Evolutionary conservation across 352 stramenopile species (phyloP).

Genomic region (Pythium plurisporium): DNA sequence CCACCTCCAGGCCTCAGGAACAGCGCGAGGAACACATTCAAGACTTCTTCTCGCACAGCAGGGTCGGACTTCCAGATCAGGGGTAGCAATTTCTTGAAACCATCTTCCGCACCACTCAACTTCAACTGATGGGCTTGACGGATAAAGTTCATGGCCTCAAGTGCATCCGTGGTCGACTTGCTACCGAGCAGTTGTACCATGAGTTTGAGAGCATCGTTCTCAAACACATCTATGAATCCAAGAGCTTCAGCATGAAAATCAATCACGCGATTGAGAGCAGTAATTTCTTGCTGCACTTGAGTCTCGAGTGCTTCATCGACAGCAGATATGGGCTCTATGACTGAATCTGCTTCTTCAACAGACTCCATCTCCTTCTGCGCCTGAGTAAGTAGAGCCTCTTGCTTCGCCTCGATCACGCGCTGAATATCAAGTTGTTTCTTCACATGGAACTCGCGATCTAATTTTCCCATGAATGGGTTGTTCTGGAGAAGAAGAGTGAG

Average conservation of each 20-base stretch:
- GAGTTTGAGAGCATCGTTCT: conserved; percentile 64
- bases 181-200: conserved; percentile 88
- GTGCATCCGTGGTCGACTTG: conserved; percentile 89
- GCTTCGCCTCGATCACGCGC: conserved; percentile 51
- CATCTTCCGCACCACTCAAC: conserved; percentile 82
- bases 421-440: conserved; percentile 77
- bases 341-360: conserved; percentile 34
- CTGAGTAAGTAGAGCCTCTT: conserved; percentile 75
- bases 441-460: conserved; percentile 81
- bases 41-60: conserved; percentile 88
- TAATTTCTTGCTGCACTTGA: conserved; percentile 61
- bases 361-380: conserved; percentile 73
- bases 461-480: conserved; percentile 92
- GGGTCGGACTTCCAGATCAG: conserved; percentile 90
- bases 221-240: conserved; percentile 90
- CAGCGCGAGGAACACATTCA: conserved; percentile 74
- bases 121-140: conserved; percentile 89
- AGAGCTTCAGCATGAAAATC: conserved; percentile 91
- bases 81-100: conserved; percentile 89
- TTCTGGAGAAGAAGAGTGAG: conserved; percentile 89
- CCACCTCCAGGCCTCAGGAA: conserved; percentile 55
- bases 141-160: conserved; percentile 93
- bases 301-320: conserved; percentile 37
- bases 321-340: conserved; percentile 1
- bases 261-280: conserved; percentile 74